Evolutionary conservation across 176 grass and related monocot species (phyloP), one percentile per base, ranked within the genome.

Genomic region (Sorghum bicolor): DNA sequence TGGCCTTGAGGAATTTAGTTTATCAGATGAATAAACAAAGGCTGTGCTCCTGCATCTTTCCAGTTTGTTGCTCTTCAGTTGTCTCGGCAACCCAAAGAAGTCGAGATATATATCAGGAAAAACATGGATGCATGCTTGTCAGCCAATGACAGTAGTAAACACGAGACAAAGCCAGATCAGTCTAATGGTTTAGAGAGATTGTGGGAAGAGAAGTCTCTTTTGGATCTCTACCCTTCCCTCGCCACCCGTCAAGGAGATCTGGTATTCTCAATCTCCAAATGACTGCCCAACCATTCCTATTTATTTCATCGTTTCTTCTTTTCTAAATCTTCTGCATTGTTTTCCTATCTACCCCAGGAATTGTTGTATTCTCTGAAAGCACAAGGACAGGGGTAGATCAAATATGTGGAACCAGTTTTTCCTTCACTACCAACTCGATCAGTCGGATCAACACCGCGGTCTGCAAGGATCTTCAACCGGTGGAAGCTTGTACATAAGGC

Each of bases 31-130:
- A 34, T 85, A 76, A 67, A 19, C 25, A 20, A 81, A 84, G 25
- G 72, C 33, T 64, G 31, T 26, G 25, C 15, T 79, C 69, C 37
- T 84, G 32, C 57, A 45, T 37, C 31, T 26, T 79, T 80, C 67
- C 76, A 91, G 89, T 91, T 84, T 3, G 32, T 91, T 55, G 89
- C 89, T 80, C 70, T 91, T 80, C 85, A 91, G 64, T 43, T 91
- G 6, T 87, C 80, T 53, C 81, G 80, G 10, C 76, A 91, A 64
- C 80, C 85, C 38, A 62, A 70, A 75, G 89, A 91, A 69, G 85
- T 91, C 10, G 85, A 91, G 75, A 87, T 91, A 63, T 91, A 70
- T 72, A 36, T 87, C 7, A 87, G 80, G 80, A 87, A 80, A 44
- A 83, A 43, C 14, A 69, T 9, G 0, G 65, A 70, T 63, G 80